Conservation (phyloP, 768 basidiomycete species). For the Sporobolomyces roseus region DNA sequence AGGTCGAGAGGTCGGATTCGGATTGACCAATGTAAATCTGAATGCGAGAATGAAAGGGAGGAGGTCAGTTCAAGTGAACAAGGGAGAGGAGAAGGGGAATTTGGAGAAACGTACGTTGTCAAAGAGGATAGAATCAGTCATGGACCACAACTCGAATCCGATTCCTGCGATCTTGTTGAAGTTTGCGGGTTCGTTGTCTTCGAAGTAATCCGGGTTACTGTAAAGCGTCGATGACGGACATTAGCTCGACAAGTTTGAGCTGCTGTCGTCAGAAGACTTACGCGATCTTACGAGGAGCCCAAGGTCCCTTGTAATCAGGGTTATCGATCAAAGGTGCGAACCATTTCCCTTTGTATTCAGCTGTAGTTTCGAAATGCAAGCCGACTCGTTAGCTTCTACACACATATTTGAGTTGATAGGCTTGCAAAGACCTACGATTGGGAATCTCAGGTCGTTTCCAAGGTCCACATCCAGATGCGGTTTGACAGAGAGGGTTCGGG, state of each 20-base stretch:
- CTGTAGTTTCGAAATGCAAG: constrained; percentile 48
- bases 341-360: constrained; percentile 96
- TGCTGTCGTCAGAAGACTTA: neutral
- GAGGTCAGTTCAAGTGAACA: neutral
- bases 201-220: constrained; percentile 63
- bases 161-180: constrained; percentile 65
- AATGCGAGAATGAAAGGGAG: too few species aligned
- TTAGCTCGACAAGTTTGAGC: neutral
- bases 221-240: neutral
- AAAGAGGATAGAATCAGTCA: constrained; percentile 87
- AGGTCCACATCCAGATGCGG: constrained; percentile 87
- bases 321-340: constrained; percentile 86
- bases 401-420: neutral
- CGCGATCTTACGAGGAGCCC: constrained; percentile 80
- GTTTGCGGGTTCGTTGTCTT: constrained; percentile 69
- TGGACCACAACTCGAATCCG: constrained; percentile 94
- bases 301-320: constrained; percentile 93
- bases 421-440: constrained; percentile 48
- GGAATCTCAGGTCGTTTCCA: constrained; percentile 61
- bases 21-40: constrained; percentile 86
- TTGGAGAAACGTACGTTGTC: constrained; percentile 56
- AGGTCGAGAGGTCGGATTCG: constrained; percentile 69
- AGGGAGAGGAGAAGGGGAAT: neutral
- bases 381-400: neutral
- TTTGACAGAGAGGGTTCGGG: constrained; percentile 82